Base-by-base conservation (phyloP, 1,284 basidiomycete genomes). In the Acaromyces ingoldii region DNA sequence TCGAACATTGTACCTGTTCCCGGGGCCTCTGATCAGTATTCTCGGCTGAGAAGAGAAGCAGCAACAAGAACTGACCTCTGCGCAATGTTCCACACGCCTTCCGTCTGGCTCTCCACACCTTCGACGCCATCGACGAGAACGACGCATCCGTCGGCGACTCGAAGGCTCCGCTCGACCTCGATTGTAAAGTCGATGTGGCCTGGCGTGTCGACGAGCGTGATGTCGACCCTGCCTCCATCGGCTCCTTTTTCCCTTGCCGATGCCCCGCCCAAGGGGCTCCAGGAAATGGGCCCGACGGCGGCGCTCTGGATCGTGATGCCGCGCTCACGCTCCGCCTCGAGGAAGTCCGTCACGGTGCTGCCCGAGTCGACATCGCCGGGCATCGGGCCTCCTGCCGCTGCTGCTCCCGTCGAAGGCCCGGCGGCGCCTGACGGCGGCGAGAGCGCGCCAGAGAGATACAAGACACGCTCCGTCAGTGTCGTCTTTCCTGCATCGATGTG, bases 131-230 rank as follows among this genome's bases (percentile, higher is more conserved):
- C 89, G 31, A 92, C 83, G 17, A 92, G 77, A 15, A 92, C 86
- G 13, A 92, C 84, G 4, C 88, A 88, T 53, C 90, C 90, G 65
- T 92, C 89, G 1, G 91, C 84, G 7, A 92, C 86, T 15, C 89
- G 83, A 67, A 89, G 89, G 11, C 89, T 89, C 63, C 89, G 87
- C 75, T 91, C 90, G 9, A 92, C 90, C 67, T 92, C 89, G 86
- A 92, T 91, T 2, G 89, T 89, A 77, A 92, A 92, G 75, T 92
- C 89, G 6, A 89, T 88, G 75, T 92, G 89, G 15, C 89, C 89
- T 6, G 89, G 89, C 4, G 89, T 92, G 69, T 92, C 90, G 44
- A 92, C 85, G 33, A 92, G 81, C 65, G 91, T 91, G 76, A 89
- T 87, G 73, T 69, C 85, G 83, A 7, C 22, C 15, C 45, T 34